phyloP scores from a whole-genome alignment of 1,284 basidiomycete species.

The Ceratobasidium sp. region DNA sequence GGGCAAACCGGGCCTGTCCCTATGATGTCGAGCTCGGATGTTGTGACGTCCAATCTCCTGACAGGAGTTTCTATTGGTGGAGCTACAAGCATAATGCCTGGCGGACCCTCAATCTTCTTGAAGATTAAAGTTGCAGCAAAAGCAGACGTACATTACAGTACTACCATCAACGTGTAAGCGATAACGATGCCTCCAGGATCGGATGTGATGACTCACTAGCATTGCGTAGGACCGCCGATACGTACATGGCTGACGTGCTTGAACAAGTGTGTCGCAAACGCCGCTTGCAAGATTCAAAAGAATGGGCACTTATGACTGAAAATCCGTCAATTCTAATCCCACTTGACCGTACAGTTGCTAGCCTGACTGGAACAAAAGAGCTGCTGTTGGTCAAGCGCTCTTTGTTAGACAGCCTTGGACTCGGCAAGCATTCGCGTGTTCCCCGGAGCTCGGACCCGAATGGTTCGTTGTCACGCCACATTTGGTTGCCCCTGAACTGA shows the following conservation, averaged over 20 bases:
- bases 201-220: conserved; percentile 11
- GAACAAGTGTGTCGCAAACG: conserved; percentile 82
- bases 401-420: conserved; percentile 67
- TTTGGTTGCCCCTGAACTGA: conserved; percentile 11
- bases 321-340: conserved; percentile 86
- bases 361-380: conserved; percentile 85
- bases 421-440: conserved; percentile 61
- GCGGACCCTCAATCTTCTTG: conserved; percentile 78
- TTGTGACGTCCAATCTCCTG: conserved; percentile 55
- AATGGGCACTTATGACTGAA: conserved; percentile 82
- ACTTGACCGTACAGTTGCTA: conserved; percentile 93
- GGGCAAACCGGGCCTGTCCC: conserved; percentile 48
- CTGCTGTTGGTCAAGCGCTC: conserved; percentile 82
- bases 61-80: conserved; percentile 61
- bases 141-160: conserved; percentile 81
- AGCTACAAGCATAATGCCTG: conserved; percentile 55
- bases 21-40: conserved; percentile 48
- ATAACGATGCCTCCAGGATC: not conserved
- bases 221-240: conserved; percentile 76
- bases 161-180: conserved; percentile 85
- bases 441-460: conserved; percentile 85
- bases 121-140: conserved; percentile 78
- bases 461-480: conserved; percentile 57
- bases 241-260: conserved; percentile 96
- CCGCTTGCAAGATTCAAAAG: conserved; percentile 73